Base-by-base conservation (phyloP, 2,329 filamentous ascomycete genomes). In the Nemania sp. region DNA sequence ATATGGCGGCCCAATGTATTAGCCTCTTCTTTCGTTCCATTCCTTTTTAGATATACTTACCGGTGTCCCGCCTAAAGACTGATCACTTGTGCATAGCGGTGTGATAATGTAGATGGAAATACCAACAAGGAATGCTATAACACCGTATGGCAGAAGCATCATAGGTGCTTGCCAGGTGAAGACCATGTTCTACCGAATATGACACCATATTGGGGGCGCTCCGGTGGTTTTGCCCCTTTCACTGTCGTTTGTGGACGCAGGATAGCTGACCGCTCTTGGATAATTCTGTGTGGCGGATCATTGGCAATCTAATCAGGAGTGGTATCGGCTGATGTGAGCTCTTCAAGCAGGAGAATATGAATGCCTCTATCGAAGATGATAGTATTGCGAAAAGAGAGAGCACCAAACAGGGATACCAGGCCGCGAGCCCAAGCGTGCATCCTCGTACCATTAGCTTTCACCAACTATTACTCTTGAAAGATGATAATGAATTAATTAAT, bases 141-240 rank as follows among this genome's bases (percentile, higher is more conserved):
- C 63, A 4, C 74, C 72, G 63, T 76, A 77, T 2, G 74, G 70
- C 43, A 77, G 57, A 8, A 76, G 71, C 74, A 77, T 76, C 62
- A 76, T 74, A 10, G 75, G 74, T 26, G 75, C 75, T 66, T 76
- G 75, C 74, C 75, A 77, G 0, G 74, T 76, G 55, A 77, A 77
- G 1, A 75, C 69, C 75, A 76, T 77, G 22, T 76, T 77, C 75
- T 74, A 77, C 5, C 74, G 69, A n/a, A 77, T 64, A 18, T 41
- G 10, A 13, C 38, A 41, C 6, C 11, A 11, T 11, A 41, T 11
- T 7, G 38, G 38, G 15, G 38, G 38, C 15, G 15, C 6, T 41
- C 6, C 38, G 15, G 11, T 11, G 3, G 15, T 5, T 11, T 41
- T 41, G 5, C 38, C 38, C 8, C 6, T 41, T 11, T 13, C 38